phyloP scores from a whole-genome alignment of 139 green algal species.

The Penium margaritaceum region DNA sequence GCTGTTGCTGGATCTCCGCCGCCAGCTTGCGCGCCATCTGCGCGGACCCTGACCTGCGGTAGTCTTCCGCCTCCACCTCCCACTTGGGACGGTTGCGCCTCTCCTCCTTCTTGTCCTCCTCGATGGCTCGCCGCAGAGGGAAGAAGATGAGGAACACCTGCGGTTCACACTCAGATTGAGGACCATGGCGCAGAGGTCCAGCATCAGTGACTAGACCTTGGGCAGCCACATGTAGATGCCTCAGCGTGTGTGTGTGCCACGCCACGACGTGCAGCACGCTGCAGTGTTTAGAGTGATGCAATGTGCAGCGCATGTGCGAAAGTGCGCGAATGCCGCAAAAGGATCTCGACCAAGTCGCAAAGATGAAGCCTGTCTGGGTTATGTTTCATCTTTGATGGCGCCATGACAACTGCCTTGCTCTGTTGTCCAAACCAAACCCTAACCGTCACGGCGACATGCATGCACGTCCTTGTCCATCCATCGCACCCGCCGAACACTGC shows the following conservation, averaged over 20 bases:
- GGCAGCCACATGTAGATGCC: not conserved
- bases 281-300: not conserved
- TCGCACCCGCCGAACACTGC: too few species aligned
- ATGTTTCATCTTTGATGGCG: too few species aligned
- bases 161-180: not conserved
- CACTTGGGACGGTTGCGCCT: not conserved
- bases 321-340: not conserved
- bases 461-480: too few species aligned
- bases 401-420: too few species aligned
- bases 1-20: not conserved
- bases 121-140: not conserved
- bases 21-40: not conserved
- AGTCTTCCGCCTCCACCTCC: constrained; percentile 11
- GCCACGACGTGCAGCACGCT: not conserved
- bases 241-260: not conserved
- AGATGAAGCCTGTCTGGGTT: too few species aligned
- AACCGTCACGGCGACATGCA: too few species aligned
- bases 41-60: not conserved
- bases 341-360: not conserved
- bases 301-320: not conserved
- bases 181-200: not conserved
- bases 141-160: not conserved
- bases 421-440: too few species aligned
- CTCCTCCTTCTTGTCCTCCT: constrained; percentile 8
- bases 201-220: not conserved